phyloP scores from a whole-genome alignment of 225 moss, liverwort and hornwort genomes.

The Takakia lepidozioides region DNA sequence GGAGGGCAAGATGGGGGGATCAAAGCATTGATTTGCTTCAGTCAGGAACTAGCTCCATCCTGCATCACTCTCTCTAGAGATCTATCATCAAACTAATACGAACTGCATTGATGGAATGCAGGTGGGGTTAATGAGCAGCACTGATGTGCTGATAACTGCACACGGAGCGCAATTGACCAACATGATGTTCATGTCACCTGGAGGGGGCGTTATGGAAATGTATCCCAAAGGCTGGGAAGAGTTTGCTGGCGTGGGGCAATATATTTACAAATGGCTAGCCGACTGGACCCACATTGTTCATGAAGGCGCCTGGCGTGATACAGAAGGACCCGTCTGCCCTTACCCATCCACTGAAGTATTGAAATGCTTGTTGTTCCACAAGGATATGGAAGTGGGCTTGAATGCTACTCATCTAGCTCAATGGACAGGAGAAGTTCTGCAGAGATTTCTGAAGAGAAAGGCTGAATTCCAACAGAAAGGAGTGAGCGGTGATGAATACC shows the following conservation, averaged over 20 bases:
- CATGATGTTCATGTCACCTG: constrained; percentile 81
- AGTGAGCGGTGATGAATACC: too few species aligned
- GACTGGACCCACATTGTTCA: constrained; percentile 49
- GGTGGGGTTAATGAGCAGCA: constrained; percentile 66
- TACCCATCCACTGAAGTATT: constrained; percentile 27
- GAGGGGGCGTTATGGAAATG: constrained; percentile 74
- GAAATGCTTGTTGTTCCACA: constrained; percentile 55
- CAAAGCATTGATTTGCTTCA: too few species aligned
- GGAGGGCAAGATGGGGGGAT: too few species aligned
- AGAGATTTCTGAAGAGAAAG: neutral
- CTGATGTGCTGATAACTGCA: constrained; percentile 58
- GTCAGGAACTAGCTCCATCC: too few species aligned
- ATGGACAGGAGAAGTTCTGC: constrained; percentile 47
- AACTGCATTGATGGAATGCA: too few species aligned
- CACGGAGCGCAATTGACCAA: constrained; percentile 96
- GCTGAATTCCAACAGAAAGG: too few species aligned
- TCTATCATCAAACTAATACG: too few species aligned
- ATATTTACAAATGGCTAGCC: constrained; percentile 71
- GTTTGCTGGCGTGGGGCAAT: constrained; percentile 70
- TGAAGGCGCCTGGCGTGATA: constrained; percentile 63
- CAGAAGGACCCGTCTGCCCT: constrained; percentile 66
- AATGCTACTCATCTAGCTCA: constrained; percentile 45
- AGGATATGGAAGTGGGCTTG: constrained; percentile 50
- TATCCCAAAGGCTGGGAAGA: constrained; percentile 88
- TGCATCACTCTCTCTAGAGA: too few species aligned